Evolutionary conservation across 2,329 filamentous ascomycete genomes (phyloP).

Genomic region (Stagonosporopsis vannaccii): DNA sequence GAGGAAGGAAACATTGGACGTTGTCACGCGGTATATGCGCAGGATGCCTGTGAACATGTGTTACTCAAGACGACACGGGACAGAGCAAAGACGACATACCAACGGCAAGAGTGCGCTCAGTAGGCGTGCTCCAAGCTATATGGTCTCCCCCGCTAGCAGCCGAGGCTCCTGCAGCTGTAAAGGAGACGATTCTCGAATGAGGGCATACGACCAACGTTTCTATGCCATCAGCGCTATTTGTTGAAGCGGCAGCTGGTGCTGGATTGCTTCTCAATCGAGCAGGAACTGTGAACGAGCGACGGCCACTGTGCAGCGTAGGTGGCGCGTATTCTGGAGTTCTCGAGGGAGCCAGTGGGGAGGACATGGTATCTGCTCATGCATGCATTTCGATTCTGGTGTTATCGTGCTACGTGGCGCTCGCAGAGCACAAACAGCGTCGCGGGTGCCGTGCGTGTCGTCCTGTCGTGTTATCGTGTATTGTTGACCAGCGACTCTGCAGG

Average conservation of each 20-base stretch:
- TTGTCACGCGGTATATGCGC: constrained; percentile 84
- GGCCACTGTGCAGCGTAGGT: constrained; percentile 30
- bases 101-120: constrained; percentile 81
- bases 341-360: constrained; percentile 36
- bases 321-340: constrained; percentile 38
- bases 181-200: constrained; percentile 74
- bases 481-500: constrained; percentile 3
- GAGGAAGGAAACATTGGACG: constrained; percentile 81
- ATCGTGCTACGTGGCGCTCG: constrained; percentile 12
- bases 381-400: constrained; percentile 28
- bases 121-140: constrained; percentile 75
- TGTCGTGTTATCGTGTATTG: constrained; percentile 8
- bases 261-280: constrained; percentile 47
- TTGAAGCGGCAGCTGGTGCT: constrained; percentile 41
- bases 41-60: constrained; percentile 65
- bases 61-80: constrained; percentile 13
- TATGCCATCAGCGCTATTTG: constrained; percentile 55
- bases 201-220: constrained; percentile 80
- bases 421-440: neutral
- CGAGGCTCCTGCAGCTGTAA: constrained; percentile 53
- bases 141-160: constrained; percentile 58
- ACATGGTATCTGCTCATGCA: constrained; percentile 42
- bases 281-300: constrained; percentile 60
- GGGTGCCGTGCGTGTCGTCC: constrained; percentile 7
- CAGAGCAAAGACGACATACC: constrained; percentile 57